These are phyloP conservation scores for Tuctoria greenei DNA, from an alignment of 176 grass and related monocot genomes.

Conservation along the genomic window DNA sequence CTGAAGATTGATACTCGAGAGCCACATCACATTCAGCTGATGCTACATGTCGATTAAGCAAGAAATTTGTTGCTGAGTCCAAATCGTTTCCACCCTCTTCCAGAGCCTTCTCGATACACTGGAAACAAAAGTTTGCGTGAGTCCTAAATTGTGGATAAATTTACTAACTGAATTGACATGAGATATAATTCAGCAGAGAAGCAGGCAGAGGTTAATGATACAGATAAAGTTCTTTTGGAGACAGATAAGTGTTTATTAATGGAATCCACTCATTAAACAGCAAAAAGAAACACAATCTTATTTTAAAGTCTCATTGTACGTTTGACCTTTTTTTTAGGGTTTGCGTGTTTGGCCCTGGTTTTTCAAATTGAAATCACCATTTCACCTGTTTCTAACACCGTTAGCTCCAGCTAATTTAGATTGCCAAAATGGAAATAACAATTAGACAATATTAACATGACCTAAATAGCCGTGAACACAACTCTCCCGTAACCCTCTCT, in stretches of 20 bases:
- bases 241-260: not conserved
- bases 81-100: slow-evolving; percentile 57
- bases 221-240: not conserved
- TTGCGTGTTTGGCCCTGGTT: no score
- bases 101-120: slow-evolving; percentile 54
- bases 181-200: not conserved
- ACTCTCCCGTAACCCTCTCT: no score
- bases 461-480: no score
- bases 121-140: slow-evolving; percentile 27
- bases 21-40: slow-evolving; percentile 25
- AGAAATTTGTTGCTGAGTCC: slow-evolving; percentile 53
- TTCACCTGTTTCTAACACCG: no score
- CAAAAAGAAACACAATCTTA: not conserved
- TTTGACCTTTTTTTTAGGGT: no score
- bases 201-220: no score
- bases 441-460: no score
- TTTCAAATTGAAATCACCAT: no score
- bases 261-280: not conserved
- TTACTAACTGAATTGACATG: slow-evolving; percentile 5
- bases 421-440: no score
- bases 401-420: no score
- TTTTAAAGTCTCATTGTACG: no score
- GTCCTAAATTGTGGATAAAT: not conserved
- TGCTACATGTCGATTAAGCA: slow-evolving; percentile 35
- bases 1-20: slow-evolving; percentile 13